Percentiles rank a stretch among this genome's conserved stretches.
Conservation (phyloP, 805 yeast species). For the Dipodascus albidus region DNA sequence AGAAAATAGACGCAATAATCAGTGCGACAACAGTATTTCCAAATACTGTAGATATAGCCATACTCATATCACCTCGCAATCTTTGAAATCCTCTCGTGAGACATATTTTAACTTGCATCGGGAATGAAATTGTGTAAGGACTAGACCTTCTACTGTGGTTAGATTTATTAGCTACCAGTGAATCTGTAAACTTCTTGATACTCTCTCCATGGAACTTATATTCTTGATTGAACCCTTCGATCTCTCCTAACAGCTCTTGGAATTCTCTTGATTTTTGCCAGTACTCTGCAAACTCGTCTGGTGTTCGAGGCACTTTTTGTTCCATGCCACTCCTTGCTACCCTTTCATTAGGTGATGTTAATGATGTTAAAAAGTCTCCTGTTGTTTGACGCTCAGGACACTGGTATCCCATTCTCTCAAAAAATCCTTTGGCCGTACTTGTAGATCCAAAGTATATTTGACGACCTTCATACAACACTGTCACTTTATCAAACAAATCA, state of each 20-base stretch:
- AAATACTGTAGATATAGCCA: constrained; percentile 32
- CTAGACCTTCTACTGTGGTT: constrained; percentile 29
- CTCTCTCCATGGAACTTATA: constrained; percentile 26
- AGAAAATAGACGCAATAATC: constrained; percentile 52
- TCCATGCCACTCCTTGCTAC: constrained; percentile 37
- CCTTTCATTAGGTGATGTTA: constrained; percentile 58
- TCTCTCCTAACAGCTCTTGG: constrained; percentile 30
- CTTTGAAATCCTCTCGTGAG: constrained; percentile 44
- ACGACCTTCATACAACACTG: constrained; percentile 46
- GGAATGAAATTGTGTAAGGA: constrained; percentile 33
- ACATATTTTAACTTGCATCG: constrained; percentile 39
- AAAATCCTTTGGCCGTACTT: constrained; percentile 41
- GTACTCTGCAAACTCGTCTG: constrained; percentile 46
- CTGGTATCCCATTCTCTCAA: constrained; percentile 51
- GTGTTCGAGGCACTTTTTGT: constrained; percentile 44
- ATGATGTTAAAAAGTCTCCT: constrained; percentile 59
- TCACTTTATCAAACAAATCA: constrained; percentile 50
- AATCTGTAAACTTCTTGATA: constrained; percentile 24
- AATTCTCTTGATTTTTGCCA: constrained; percentile 45
- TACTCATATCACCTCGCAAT: constrained; percentile 44
- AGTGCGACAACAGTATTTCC: constrained; percentile 48
- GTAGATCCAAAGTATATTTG: constrained; percentile 59
- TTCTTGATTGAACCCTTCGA: constrained; percentile 32
- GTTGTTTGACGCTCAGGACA: constrained; percentile 59
- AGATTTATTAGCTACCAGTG: constrained; percentile 30